These are phyloP conservation scores for Fusarium foetens DNA, from an alignment of 2,329 filamentous ascomycete species.

Conservation along the genomic window DNA sequence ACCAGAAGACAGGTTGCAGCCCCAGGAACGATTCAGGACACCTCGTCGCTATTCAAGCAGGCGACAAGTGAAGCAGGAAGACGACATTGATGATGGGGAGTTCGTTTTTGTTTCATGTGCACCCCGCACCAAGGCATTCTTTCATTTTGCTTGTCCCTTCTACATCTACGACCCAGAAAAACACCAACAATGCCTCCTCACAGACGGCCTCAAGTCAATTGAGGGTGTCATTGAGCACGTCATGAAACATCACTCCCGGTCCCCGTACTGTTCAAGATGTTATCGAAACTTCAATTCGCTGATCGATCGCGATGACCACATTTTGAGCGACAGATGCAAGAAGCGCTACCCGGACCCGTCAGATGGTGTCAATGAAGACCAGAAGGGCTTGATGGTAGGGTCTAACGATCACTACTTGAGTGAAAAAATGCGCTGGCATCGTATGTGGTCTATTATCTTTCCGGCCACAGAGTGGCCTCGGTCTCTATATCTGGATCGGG, in stretches of 20 bases:
- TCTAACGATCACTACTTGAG: not conserved
- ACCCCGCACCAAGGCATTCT: not conserved
- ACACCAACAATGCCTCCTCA: not conserved
- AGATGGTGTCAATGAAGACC: not conserved
- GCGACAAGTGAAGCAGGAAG: not conserved
- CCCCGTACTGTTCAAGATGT: not conserved
- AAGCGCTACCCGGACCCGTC: not conserved
- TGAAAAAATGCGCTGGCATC: not conserved
- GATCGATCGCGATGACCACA: not conserved
- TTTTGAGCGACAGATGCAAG: not conserved
- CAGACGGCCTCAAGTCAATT: rapidly evolving
- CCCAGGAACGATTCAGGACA: not conserved
- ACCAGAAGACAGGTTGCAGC: not conserved
- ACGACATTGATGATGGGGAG: not conserved
- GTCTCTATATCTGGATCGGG: not conserved
- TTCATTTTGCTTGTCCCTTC: not conserved
- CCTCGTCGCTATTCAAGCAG: not conserved
- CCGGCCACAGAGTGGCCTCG: not conserved
- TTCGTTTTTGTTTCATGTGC: rapidly evolving
- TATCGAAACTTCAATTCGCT: not conserved
- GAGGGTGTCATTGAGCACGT: not conserved
- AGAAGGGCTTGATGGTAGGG: not conserved
- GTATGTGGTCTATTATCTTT: not conserved
- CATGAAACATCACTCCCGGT: not conserved
- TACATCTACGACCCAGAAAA: not conserved